Evolutionary conservation across 768 basidiomycete species (phyloP), one percentile per base, ranked within the genome.

Genomic region (Suillus subaureus): DNA sequence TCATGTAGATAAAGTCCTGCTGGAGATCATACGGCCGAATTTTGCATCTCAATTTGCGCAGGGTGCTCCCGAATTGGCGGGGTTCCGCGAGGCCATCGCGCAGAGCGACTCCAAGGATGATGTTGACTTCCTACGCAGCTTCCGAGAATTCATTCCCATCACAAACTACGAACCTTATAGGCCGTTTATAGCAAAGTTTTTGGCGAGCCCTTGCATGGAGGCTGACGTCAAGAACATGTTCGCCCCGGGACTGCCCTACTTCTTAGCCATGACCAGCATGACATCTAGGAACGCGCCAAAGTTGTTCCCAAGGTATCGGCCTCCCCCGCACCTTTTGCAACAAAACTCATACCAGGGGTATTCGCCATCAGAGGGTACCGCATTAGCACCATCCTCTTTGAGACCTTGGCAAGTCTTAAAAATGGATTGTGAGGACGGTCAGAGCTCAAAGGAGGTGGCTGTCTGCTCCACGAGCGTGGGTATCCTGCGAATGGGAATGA

Each of bases 161-260:
- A 73, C 70, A 5, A 43, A 31, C 35, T 73, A 73, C 13, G 72
- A 71, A 33, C 40, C 70, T 31, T 73, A 70, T 54, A 66, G 70
- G 37, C 70, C 72, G 1, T 74, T 72, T n/a, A 3, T 72, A 58
- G 37, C 49, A 56, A 64, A 42, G 39, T 64, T 73, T 18, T 61
- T 65, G 40, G 40, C 45, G 12, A 54, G 6, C 45, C 55, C 64
- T 9, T 31, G 66, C 9, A n/a, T 26, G 26, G 64, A 61, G 16
- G 33, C 37, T 12, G 73, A 74, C 21, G 64, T 70, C 66, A 66
- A 64, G 52, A 64, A 74, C 60, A 70, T 74, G 66, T 74, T 72
- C 60, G 68, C 70, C 2, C 70, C 70, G 2, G 70, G 72, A 0
- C 28, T 73, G 23, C 72, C 72, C 26, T 67, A 52, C 45, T 73